A percentile compares a stretch with the other conserved stretches of the same genome.
Evolutionary conservation across 202 grass and related monocot genomes (phyloP).

Genomic region (Tripidium arundinaceum): DNA sequence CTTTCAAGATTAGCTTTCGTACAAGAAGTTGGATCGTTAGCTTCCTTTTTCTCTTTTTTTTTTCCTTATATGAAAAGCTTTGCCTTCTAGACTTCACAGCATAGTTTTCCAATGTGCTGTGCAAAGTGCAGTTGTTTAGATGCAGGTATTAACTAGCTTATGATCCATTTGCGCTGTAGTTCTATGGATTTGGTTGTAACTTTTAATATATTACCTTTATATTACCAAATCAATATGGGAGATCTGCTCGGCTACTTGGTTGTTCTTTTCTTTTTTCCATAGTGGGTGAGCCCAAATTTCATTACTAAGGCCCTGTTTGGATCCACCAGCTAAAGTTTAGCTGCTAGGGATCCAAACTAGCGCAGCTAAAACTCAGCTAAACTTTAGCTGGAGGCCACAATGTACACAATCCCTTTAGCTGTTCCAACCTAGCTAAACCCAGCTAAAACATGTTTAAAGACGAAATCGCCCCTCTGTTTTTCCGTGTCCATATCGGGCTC

Average conservation of each 20-base stretch:
- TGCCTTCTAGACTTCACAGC: neutral
- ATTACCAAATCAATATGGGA: neutral
- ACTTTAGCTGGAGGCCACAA: too few relatives aligned
- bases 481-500: too few relatives aligned
- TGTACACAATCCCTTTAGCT: too few relatives aligned
- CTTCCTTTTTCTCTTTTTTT: neutral
- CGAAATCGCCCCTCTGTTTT: too few relatives aligned
- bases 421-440: too few relatives aligned
- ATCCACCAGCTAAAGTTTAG: too few relatives aligned
- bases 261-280: neutral
- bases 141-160: too few relatives aligned
- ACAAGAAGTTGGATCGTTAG: neutral
- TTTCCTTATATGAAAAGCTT: neutral
- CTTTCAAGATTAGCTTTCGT: conserved; percentile 8
- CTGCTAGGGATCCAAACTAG: too few relatives aligned
- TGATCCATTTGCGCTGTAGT: neutral
- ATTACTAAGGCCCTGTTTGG: too few relatives aligned
- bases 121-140: too few relatives aligned
- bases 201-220: conserved; percentile 2
- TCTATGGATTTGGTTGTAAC: neutral
- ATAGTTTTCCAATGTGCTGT: conserved; percentile 14
- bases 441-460: too few relatives aligned
- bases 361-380: too few relatives aligned
- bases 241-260: conserved; percentile 1
- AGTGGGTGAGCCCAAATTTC: neutral